Percentiles rank a stretch among this genome's conserved stretches.
Evolutionary conservation across 2,329 filamentous ascomycete species (phyloP).

Genomic region (Fusarium guadeloupense): DNA sequence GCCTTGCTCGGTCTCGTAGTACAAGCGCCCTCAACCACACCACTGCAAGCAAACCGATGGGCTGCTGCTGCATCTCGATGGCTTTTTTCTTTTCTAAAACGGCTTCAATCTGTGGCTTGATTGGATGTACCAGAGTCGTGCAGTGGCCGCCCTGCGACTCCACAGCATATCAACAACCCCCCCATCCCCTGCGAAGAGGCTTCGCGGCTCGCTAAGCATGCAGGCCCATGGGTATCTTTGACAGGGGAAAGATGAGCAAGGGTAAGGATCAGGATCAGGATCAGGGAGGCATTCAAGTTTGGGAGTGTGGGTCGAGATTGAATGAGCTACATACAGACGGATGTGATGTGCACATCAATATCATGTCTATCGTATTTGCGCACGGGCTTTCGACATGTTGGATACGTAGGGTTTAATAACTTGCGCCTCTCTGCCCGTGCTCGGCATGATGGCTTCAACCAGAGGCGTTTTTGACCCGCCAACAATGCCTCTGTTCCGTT

Average conservation of each 20-base stretch:
- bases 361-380: slow-evolving; percentile 15
- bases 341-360: slow-evolving; percentile 4
- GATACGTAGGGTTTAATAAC: slow-evolving; percentile 3
- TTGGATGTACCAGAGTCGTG: slow-evolving; percentile 22
- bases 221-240: slow-evolving; percentile 8
- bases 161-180: too few species aligned
- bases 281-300: slow-evolving; percentile 13
- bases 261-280: too few species aligned
- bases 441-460: slow-evolving; percentile 15
- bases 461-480: slow-evolving; percentile 7
- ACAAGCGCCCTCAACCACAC: slow-evolving; percentile 13
- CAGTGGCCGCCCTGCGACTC: slow-evolving; percentile 13
- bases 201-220: slow-evolving; percentile 29
- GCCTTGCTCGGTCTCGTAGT: too few species aligned
- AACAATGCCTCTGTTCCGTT: not conserved
- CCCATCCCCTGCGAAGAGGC: too few species aligned
- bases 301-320: slow-evolving; percentile 29
- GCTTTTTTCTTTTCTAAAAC: slow-evolving; percentile 21
- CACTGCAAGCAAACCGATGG: slow-evolving; percentile 10
- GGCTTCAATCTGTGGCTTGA: slow-evolving; percentile 12
- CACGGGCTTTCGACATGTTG: slow-evolving; percentile 3
- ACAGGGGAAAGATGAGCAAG: slow-evolving; percentile 4
- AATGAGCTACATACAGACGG: slow-evolving; percentile 13
- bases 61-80: slow-evolving; percentile 21
- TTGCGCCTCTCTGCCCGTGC: slow-evolving; percentile 1